These are phyloP conservation scores for Lactarius hengduanensis DNA, from an alignment of 768 basidiomycete species.

Conservation along the genomic window DNA sequence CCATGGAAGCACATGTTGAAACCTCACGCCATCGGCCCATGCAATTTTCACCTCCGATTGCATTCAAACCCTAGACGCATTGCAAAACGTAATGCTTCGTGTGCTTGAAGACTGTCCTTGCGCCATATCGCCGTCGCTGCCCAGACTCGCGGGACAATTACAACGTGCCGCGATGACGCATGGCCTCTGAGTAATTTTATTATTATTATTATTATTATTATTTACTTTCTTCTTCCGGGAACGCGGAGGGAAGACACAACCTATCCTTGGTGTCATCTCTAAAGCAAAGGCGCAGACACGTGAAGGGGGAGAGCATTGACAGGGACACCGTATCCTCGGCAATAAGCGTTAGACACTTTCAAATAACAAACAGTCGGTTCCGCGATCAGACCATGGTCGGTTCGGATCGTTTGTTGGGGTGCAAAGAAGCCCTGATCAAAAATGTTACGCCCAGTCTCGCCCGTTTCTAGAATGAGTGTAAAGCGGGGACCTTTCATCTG, in stretches of 20 bases:
- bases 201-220: neutral
- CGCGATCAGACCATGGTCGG: constrained; percentile 23
- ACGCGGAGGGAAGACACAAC: constrained; percentile 17
- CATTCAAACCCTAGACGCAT: constrained; percentile 24
- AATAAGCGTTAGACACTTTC: constrained; percentile 28
- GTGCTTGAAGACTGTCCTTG: constrained; percentile 24
- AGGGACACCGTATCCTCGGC: constrained; percentile 17
- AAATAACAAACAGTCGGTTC: constrained; percentile 23
- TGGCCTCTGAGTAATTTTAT: constrained; percentile 11
- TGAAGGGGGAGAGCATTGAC: constrained; percentile 11
- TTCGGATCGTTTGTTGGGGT: constrained; percentile 18
- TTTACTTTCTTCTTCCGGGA: neutral
- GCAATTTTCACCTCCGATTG: constrained; percentile 27
- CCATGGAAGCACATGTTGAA: constrained; percentile 22
- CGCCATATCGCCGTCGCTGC: constrained; percentile 21
- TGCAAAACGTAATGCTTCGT: constrained; percentile 28
- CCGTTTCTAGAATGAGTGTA: constrained; percentile 18
- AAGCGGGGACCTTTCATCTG: constrained; percentile 20
- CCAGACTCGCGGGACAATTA: constrained; percentile 13
- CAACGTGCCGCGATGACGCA: constrained; percentile 20
- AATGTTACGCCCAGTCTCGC: neutral
- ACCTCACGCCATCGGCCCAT: constrained; percentile 22
- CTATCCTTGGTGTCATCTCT: constrained; percentile 11
- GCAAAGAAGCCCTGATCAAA: constrained; percentile 9
- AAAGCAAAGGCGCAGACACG: constrained; percentile 12